A percentile compares a stretch with the other conserved stretches of the same genome.
Evolutionary conservation across 2,329 filamentous ascomycete genomes (phyloP).

Genomic region (Microsporum audouinii): DNA sequence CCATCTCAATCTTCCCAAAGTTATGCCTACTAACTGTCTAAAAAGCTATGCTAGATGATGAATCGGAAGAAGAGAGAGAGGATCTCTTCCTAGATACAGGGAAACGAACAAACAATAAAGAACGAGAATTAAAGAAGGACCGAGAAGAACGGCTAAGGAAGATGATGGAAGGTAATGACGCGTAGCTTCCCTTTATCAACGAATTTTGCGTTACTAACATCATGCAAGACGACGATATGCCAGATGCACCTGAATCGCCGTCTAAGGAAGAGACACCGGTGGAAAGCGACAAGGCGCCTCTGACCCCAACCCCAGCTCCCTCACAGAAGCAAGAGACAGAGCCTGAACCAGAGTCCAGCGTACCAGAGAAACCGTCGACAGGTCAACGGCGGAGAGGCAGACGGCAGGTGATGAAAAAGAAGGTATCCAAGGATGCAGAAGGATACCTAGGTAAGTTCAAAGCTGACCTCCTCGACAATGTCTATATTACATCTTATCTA

Average conservation of each 20-base stretch:
- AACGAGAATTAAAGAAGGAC: constrained; percentile 42
- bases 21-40: background rate
- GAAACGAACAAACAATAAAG: constrained; percentile 28
- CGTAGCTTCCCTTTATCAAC: constrained; percentile 25
- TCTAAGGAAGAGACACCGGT: constrained; percentile 8
- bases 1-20: background rate
- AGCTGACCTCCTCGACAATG: background rate
- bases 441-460: constrained; percentile 65
- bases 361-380: background rate
- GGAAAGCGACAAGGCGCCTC: constrained; percentile 5
- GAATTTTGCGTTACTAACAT: background rate
- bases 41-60: constrained; percentile 38
- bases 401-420: constrained; percentile 76
- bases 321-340: constrained; percentile 31
- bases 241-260: constrained; percentile 38
- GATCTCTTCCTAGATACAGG: constrained; percentile 37
- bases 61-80: constrained; percentile 47
- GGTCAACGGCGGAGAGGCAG: constrained; percentile 61
- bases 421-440: constrained; percentile 73
- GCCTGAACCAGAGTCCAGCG: constrained; percentile 28
- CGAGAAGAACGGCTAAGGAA: constrained; percentile 54
- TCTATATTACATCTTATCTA: background rate
- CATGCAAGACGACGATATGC: constrained; percentile 43
- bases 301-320: background rate
- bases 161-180: constrained; percentile 65